Percentiles rank a stretch among this genome's conserved stretches.
These are phyloP conservation scores for Phoma sp. DNA, from an alignment of 2,329 filamentous ascomycete genomes.

Conservation along the genomic window DNA sequence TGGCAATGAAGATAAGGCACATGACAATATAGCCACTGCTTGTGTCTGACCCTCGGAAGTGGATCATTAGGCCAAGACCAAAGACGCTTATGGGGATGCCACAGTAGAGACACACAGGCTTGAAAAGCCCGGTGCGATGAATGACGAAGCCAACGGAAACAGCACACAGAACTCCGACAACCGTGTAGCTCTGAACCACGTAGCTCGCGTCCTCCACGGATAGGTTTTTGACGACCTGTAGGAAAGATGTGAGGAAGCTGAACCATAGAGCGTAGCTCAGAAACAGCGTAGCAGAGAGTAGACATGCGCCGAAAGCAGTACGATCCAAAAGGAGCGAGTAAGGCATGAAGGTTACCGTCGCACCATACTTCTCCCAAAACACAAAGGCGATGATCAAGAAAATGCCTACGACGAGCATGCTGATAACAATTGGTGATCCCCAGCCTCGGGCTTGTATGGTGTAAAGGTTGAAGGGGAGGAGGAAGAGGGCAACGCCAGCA, in stretches of 20 bases:
- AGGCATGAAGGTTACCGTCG: constrained; percentile 60
- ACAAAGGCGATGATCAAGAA: constrained; percentile 57
- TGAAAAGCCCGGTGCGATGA: constrained; percentile 63
- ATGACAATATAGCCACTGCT: constrained; percentile 15
- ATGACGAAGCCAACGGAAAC: constrained; percentile 50
- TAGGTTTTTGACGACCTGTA: constrained; percentile 66
- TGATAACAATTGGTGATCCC: constrained; percentile 59
- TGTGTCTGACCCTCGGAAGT: constrained; percentile 47
- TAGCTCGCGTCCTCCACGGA: constrained; percentile 62
- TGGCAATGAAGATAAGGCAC: constrained; percentile 22
- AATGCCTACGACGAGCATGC: constrained; percentile 59
- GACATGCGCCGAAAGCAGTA: constrained; percentile 65
- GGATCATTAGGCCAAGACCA: constrained; percentile 66
- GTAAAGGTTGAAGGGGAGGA: constrained; percentile 61
- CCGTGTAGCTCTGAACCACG: background rate
- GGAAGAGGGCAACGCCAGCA: constrained; percentile 54
- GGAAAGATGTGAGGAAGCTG: constrained; percentile 61
- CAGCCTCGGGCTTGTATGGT: constrained; percentile 58
- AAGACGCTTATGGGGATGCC: constrained; percentile 64
- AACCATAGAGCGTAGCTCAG: constrained; percentile 65
- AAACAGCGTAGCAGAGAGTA: constrained; percentile 63
- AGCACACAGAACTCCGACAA: too few species aligned
- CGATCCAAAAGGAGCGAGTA: constrained; percentile 67
- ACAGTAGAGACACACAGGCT: constrained; percentile 68
- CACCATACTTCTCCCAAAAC: constrained; percentile 60